Conservation (phyloP, 805 yeast species). For the Candida xyloterini region DNA sequence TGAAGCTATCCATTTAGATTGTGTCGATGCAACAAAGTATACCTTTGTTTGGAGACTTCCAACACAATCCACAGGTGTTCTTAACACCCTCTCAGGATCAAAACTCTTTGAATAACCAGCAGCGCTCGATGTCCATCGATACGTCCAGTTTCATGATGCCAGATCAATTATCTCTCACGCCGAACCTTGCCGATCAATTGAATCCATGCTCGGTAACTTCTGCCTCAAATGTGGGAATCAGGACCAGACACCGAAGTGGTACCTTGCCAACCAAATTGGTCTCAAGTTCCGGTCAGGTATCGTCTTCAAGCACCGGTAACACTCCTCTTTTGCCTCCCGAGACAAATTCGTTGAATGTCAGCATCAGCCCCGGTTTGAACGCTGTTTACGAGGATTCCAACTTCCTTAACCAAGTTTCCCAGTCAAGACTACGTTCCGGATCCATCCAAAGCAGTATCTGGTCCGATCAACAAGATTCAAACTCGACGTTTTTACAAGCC, state of each 20-base stretch:
- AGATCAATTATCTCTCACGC: conserved; percentile 11
- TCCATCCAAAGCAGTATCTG: conserved; percentile 57
- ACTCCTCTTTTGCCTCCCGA: conserved; percentile 22
- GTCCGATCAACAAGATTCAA: conserved; percentile 40
- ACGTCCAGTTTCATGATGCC: conserved; percentile 15
- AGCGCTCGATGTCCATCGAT: conserved; percentile 20
- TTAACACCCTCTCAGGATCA: conserved; percentile 19
- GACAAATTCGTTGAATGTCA: conserved; percentile 14
- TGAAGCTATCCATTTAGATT: background rate
- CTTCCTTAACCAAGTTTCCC: conserved; percentile 13
- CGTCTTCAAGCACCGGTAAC: conserved; percentile 17
- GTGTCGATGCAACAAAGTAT: conserved; percentile 8
- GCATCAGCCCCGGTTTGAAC: conserved; percentile 27
- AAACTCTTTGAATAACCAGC: conserved; percentile 8
- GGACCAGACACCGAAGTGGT: conserved; percentile 71
- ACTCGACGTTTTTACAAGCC: conserved; percentile 19
- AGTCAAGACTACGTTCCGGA: conserved; percentile 50
- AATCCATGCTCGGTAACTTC: conserved; percentile 21
- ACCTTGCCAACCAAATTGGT: conserved; percentile 67
- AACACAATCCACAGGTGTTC: conserved; percentile 8
- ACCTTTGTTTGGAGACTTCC: conserved; percentile 10
- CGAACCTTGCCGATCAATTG: conserved; percentile 14
- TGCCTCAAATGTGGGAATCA: conserved; percentile 37
- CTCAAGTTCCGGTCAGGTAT: conserved; percentile 18
- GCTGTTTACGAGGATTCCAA: conserved; percentile 27